Conservation (phyloP, 1,139 yeast species). For the Eremothecium coryli region DNA sequence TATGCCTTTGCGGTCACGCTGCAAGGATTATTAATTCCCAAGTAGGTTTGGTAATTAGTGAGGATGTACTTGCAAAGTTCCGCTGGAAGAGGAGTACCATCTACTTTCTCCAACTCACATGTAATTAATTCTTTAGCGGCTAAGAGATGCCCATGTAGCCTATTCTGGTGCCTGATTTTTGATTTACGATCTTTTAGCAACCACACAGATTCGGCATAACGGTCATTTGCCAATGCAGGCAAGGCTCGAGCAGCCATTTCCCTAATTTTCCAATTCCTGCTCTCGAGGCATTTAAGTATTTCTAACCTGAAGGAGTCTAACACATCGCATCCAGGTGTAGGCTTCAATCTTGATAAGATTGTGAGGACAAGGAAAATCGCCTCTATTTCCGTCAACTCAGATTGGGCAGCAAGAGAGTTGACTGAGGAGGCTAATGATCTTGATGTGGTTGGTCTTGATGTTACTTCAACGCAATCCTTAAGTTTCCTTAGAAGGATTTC, state of each 20-base stretch:
- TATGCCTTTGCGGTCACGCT: slow-evolving; percentile 35
- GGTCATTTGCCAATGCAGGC: slow-evolving; percentile 39
- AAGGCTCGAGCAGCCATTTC: slow-evolving; percentile 75
- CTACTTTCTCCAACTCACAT: slow-evolving; percentile 6
- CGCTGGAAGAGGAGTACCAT: background rate
- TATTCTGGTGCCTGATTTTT: slow-evolving; percentile 34
- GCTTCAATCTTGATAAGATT: slow-evolving; percentile 57
- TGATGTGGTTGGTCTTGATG: slow-evolving; percentile 4
- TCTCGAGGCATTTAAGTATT: slow-evolving; percentile 40
- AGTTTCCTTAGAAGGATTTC: slow-evolving; percentile 41
- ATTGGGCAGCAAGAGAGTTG: slow-evolving; percentile 6
- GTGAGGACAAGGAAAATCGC: slow-evolving; percentile 68
- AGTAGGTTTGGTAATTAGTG: background rate
- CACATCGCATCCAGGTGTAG: slow-evolving; percentile 45
- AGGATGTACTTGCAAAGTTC: background rate
- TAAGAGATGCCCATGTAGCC: slow-evolving; percentile 48
- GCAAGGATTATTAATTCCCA: slow-evolving; percentile 21
- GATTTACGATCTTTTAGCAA: slow-evolving; percentile 12
- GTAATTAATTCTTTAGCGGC: slow-evolving; percentile 34
- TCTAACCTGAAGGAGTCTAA: slow-evolving; percentile 42
- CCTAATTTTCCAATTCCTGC: slow-evolving; percentile 69
- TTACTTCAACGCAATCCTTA: slow-evolving; percentile 29
- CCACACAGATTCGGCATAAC: slow-evolving; percentile 21
- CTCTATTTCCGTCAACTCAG: slow-evolving; percentile 34
- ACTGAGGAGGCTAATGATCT: background rate